Conservation (phyloP, 352 stramenopile species). For the Phytopythium cucurbitacearum region DNA sequence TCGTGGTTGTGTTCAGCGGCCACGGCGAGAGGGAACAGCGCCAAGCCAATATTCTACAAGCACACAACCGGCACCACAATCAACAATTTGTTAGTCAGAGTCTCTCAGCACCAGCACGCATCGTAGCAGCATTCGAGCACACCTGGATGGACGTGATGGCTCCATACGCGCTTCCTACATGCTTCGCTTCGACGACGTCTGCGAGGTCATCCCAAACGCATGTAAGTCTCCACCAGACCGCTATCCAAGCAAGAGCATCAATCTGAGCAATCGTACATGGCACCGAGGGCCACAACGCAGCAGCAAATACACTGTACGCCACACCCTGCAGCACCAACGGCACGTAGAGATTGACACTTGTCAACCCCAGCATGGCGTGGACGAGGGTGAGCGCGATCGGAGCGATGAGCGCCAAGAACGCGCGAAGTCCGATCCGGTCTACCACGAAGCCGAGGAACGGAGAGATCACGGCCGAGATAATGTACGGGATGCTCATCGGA, state of each 20-base stretch:
- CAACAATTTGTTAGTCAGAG: not conserved
- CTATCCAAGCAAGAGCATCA: not conserved
- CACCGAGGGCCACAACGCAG: conserved; percentile 91
- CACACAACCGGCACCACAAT: conserved; percentile 10
- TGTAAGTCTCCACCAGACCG: not conserved
- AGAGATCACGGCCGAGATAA: conserved; percentile 87
- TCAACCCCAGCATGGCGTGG: conserved; percentile 83
- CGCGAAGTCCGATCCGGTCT: conserved; percentile 85
- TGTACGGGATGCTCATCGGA: conserved; percentile 92
- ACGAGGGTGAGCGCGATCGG: conserved; percentile 75
- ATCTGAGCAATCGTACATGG: conserved; percentile 38
- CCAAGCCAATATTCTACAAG: conserved; percentile 73
- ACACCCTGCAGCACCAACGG: conserved; percentile 89
- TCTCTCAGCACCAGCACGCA: not conserved
- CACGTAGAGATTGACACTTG: conserved; percentile 65
- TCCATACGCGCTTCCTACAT: conserved; percentile 90
- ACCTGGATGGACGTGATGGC: conserved; percentile 92
- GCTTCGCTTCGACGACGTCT: conserved; percentile 85
- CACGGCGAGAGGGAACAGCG: conserved; percentile 73
- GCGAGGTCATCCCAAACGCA: not conserved
- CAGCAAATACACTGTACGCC: conserved; percentile 91
- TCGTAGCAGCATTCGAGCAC: conserved; percentile 2
- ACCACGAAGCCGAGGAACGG: conserved; percentile 89
- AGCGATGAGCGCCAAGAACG: conserved; percentile 75
- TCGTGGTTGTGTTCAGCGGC: conserved; percentile 68